A percentile compares a stretch with the other conserved stretches of the same genome.
phyloP scores from a whole-genome alignment of 1,284 basidiomycete genomes.

The Cryptococcus jaspeensis region DNA sequence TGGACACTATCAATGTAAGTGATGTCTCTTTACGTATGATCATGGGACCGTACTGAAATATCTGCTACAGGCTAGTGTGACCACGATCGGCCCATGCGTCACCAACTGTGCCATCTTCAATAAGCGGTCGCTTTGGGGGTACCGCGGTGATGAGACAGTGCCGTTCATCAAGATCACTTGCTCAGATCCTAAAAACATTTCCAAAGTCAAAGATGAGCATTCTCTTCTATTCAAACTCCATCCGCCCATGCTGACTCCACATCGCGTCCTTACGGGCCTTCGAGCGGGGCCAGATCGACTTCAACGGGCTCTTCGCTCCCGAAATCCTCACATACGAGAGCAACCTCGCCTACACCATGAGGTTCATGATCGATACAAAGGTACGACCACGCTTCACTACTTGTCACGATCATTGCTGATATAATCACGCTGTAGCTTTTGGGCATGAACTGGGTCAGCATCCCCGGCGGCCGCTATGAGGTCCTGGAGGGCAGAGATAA shows the following conservation, averaged over 20 bases:
- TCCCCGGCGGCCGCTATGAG: slow-evolving; percentile 75
- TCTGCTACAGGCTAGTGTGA: slow-evolving; percentile 34
- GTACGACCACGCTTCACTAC: slow-evolving; percentile 51
- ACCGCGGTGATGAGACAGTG: slow-evolving; percentile 71
- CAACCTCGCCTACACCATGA: slow-evolving; percentile 80
- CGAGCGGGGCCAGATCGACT: slow-evolving; percentile 76
- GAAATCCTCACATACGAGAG: slow-evolving; percentile 78
- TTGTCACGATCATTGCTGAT: neutral
- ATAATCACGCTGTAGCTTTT: slow-evolving; percentile 73
- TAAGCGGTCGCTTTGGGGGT: slow-evolving; percentile 80
- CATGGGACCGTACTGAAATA: neutral
- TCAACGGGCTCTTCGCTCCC: slow-evolving; percentile 65
- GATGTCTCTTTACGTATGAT: neutral
- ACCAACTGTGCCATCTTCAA: slow-evolving; percentile 62
- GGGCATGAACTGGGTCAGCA: slow-evolving; percentile 97
- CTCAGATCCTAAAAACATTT: slow-evolving; percentile 68
- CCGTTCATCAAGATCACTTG: slow-evolving; percentile 82
- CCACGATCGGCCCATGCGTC: slow-evolving; percentile 52
- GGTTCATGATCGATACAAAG: slow-evolving; percentile 96
- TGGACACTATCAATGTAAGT: slow-evolving; percentile 73
- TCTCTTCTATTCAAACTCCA: neutral
- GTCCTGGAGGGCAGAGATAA: slow-evolving; percentile 61
- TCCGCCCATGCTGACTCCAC: slow-evolving; percentile 14
- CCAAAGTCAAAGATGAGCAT: slow-evolving; percentile 88
- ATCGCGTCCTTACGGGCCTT: slow-evolving; percentile 66